Conservation (phyloP, 768 basidiomycete genomes). For the Russula foetens region DNA sequence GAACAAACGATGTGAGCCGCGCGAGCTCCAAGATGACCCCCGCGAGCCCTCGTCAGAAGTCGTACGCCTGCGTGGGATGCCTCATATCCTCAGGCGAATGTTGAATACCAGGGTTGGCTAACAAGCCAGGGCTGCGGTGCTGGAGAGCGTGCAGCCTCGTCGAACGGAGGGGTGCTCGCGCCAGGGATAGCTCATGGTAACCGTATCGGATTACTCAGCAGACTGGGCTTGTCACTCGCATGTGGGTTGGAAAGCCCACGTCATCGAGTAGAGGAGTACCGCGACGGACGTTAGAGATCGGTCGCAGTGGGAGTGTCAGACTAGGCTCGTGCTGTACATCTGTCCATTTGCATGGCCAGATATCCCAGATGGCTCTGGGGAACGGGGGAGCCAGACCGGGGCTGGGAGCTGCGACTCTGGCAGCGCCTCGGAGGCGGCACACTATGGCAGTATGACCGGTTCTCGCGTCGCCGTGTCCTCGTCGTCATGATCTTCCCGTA, state of each 20-base stretch:
- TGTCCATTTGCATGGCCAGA: constrained; percentile 25
- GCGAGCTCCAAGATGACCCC: constrained; percentile 7
- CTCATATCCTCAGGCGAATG: constrained; percentile 20
- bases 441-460: constrained; percentile 2
- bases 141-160: constrained; percentile 15
- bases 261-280: too few relatives aligned
- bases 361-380: constrained; percentile 11
- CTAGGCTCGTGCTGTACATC: constrained; percentile 29
- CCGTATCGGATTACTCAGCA: background rate
- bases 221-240: constrained; percentile 14
- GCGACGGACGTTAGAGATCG: too few relatives aligned
- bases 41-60: constrained; percentile 14
- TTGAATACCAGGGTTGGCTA: constrained; percentile 2
- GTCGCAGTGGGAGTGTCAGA: too few relatives aligned
- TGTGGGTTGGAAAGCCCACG: too few relatives aligned
- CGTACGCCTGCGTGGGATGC: constrained; percentile 10
- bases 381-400: background rate
- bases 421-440: constrained; percentile 5
- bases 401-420: constrained; percentile 7
- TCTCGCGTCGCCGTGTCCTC: background rate
- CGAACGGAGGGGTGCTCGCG: constrained; percentile 5
- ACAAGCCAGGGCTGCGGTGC: constrained; percentile 16
- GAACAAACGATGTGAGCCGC: constrained; percentile 15
- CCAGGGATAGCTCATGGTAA: constrained; percentile 11
- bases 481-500: constrained; percentile 1